Base-by-base conservation (phyloP, 164 flowering plant species). In the Liquidambar formosana region DNA sequence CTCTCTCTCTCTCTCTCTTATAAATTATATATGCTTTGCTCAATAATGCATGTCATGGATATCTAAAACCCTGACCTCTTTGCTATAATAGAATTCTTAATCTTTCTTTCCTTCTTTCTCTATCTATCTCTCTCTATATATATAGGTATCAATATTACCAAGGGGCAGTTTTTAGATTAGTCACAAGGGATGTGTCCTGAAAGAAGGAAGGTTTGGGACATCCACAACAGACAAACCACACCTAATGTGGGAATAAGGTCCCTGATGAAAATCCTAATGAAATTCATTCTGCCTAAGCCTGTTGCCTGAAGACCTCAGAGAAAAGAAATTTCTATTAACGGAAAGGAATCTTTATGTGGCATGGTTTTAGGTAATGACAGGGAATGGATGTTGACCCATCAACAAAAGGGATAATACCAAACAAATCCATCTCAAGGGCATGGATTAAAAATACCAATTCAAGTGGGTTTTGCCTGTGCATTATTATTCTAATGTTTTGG, bases 331-430 rank as follows among this genome's bases (percentile, higher is more conserved):
- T 79, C 84, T 70, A 70, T 63, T 80, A 77, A 73, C 69, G 72
- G 92, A 74, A 79, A 80, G 74, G 85, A 88, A 88, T 86, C 83
- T 81, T 76, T 66, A 74, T 74, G 75, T 78, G 84, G 77, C 83
- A 81, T 81, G 85, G 83, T 80, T 85, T 89, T 89, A 86, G 94
- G 92, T 84, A 84, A 76, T 89, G 97, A 89, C 84, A 86, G 70
- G 84, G 86, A 83, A 67, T 72, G 86, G 97, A 94, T 85, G 97
- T 88, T 85, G 98, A 94, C 97, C 89, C 75, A 78, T 79, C 88
- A 90, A 88, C 90, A 71, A 86, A 77, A 78, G 67, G 70, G 92
- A 92, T 91, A 84, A 83, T 78, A 85, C 85, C 91, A 89, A 87
- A 82, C 82, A 85, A 85, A 85, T 77, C 85, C 88, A 84, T 82